Evolutionary conservation across 345 rosid species (phyloP), one percentile per base, ranked within the genome.

Genomic region (Euphorbia pulcherrima): DNA sequence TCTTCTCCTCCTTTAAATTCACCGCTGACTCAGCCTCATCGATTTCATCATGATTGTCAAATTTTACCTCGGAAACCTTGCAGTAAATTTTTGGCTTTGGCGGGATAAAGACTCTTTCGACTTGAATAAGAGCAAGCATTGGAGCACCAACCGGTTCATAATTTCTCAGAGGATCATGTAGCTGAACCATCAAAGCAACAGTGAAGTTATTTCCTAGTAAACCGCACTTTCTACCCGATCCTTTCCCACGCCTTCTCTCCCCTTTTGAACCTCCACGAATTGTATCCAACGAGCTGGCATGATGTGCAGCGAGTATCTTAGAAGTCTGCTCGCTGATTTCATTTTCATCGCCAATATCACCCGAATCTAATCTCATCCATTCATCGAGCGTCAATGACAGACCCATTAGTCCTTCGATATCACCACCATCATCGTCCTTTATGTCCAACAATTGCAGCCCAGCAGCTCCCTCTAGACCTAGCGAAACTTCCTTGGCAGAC

Each of bases 121-220:
- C 98, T 76, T 92, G 98, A 80, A 88, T 82, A 52, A 92, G 96
- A 50, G 98, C 83, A 74, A 92, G 97, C 97, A 92, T 92, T 20
- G 98, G 97, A 20, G 92, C 82, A 64, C 98, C 98, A 23, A 92
- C 98, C 6, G 93, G 87, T 65, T 92, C 97, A 66, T 90, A 86
- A 79, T 90, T 82, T 63, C 98, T 83, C 24, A 87, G 24, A 30
- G 97, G 96, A 83, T 92, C 97, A 24, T 75, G 87, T 14, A 92
- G 91, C 74, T 88, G 97, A 72, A 92, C 97, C 97, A 92, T 83
- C 58, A 92, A 75, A 65, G 93, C 92, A 72, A 92, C 93, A 0
- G 97, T 92, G 77, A 92, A 88, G 77, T 90, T 90, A 83, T 90
- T 90, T 41, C 96, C 98, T 68, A 92, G 81, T 76, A 90, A 82